Base-by-base conservation (phyloP, 441 rosid genomes). In the Populus hybrid region DNA sequence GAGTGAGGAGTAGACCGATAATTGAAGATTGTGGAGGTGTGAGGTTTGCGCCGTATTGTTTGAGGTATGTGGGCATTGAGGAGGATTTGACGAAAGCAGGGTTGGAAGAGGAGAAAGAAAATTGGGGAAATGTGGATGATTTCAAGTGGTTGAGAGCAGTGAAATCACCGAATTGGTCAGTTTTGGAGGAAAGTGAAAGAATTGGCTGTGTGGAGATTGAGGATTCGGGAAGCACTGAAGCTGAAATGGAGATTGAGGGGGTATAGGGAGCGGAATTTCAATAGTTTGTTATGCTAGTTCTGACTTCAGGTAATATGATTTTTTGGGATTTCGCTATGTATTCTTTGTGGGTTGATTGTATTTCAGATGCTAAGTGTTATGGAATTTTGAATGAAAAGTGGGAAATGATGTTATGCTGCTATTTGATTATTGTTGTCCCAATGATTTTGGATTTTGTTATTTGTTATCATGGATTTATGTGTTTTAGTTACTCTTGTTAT, bases 81-180 rank as follows among this genome's bases (percentile, higher is more conserved):
- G 86, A 86, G 50, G 94, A 93, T 73, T 79, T 95, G 84, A 83
- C 76, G 83, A 82, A 38, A 12, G 94, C 95, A 0, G 88, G 87
- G 10, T 79, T 95, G 81, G 87, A 71, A n/a, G 92, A 88, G 79
- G 98, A 95, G 86, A 89, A 85, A 0, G 87, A 80, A 63, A 89
- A 85, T 72, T 95, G 99, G 98, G 82, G 79, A 69, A 88, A 87
- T 85, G 98, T 95, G n/a, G 99, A 93, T 87, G 99, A 95, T 85
- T 95, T 95, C 82, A 84, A 85, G 90, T 95, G 98, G 98, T 69
- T 95, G 73, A 87, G 91, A 83, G 98, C 96, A 20, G 85, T 89
- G 24, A 94, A 89, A 42, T 91, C 96, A 0, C 99, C 99, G 0
- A 95, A 93, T 75, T 95, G 97, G 97, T 90, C 88, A 0, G 74